Base-by-base conservation (phyloP, 495 filamentous ascomycete genomes). In the Durotheca rogersii region DNA sequence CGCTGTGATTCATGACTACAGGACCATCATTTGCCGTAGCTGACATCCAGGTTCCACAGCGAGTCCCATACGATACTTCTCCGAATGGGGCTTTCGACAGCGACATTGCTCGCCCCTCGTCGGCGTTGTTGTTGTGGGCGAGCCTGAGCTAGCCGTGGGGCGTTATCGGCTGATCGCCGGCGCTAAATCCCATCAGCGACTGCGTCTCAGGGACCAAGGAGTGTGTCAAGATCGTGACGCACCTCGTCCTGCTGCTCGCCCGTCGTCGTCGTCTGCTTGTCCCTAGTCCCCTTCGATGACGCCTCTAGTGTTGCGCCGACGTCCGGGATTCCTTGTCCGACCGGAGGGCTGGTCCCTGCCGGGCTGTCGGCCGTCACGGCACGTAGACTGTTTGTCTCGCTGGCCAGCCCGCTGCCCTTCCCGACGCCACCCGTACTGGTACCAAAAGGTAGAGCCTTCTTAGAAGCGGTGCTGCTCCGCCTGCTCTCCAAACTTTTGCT, bases 401-500 rank as follows among this genome's bases (percentile, higher is more conserved):
- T 75, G 16, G 71, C 67, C 25, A 72, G 68, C 35, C 73, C 64
- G 37, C 69, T 73, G 34, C 71, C 69, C 41, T 67, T 68, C 21
- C 52, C 59, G 19, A 63, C 67, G 7, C 70, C 66, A 7, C 64
- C 73, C 3, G 49, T 64, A 7, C 68, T 57, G 37, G 67, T 65
- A 54, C 68, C 67, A 51, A 78, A 73, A 11, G 74, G 72, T 27
- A 73, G 53, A 44, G 71, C 84, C 59, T 88, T 89, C 68, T 82
- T 89, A 35, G 86, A 92, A 51, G 78, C 84, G 25, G 85, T 84
- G 64, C 90, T 95, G 59, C 89, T 92, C 17, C 91, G 83, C 30
- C 91, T 82, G 67, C 88, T 94, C 65, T 96, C 90, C 7, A 96
- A 80, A 62, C 86, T 93, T 68, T 85, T 90, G 45, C 82, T 88